A percentile compares a stretch with the other conserved stretches of the same genome.
Evolutionary conservation across 75 land plant species (phyloP).

Genomic region (Sequoia sempervirens): DNA sequence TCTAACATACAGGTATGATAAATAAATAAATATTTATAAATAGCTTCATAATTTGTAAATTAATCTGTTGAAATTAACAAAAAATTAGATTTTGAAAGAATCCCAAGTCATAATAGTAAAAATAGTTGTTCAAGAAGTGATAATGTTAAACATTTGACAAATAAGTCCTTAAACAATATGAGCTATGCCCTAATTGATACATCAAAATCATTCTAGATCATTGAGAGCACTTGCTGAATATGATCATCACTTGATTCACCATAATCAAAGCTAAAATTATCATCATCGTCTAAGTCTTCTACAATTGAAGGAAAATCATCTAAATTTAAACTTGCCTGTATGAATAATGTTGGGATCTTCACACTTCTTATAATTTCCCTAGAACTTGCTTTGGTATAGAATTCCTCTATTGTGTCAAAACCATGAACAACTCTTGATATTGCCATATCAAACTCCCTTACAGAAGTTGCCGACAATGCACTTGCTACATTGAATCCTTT

Average conservation of each 20-base stretch:
- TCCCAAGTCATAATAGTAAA: not conserved
- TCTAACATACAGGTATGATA: not conserved
- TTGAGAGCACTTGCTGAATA: not conserved
- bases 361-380: constrained; percentile 36
- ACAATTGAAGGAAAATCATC: not conserved
- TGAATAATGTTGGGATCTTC: constrained; percentile 78
- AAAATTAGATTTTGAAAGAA: not conserved
- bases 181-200: not conserved
- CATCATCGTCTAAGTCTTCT: not conserved
- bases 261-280: not conserved
- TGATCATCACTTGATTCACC: not conserved
- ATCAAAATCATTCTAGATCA: not conserved
- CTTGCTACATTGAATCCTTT: constrained; percentile 65
- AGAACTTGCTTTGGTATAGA: constrained; percentile 66
- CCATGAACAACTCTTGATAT: constrained; percentile 82
- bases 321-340: constrained; percentile 55
- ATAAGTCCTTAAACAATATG: no score
- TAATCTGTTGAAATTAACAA: not conserved
- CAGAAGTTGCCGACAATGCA: constrained; percentile 71
- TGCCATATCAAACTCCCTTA: constrained; percentile 82
- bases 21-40: not conserved
- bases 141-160: no score
- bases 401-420: constrained; percentile 60
- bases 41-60: not conserved
- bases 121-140: not conserved